Evolutionary conservation across 2,329 filamentous ascomycete species (phyloP).

Genomic region (Zymoseptoria pseudotritici): DNA sequence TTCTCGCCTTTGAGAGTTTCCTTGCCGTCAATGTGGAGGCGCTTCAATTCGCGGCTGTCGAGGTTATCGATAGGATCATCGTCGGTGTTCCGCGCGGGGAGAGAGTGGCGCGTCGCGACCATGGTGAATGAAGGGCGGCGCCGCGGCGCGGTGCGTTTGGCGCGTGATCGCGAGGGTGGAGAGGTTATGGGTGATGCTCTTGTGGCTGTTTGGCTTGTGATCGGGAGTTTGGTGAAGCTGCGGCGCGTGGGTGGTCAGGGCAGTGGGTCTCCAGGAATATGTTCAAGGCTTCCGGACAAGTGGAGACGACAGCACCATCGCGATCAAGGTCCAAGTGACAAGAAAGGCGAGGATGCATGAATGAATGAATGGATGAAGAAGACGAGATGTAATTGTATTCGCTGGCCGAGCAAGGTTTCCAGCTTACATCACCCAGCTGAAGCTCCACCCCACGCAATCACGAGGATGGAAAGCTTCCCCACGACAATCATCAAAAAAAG

Average conservation of each 20-base stretch:
- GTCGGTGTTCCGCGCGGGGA: neutral
- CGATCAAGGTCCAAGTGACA: neutral
- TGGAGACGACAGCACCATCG: neutral
- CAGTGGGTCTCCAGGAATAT: neutral
- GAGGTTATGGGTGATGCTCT: neutral
- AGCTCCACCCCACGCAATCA: neutral
- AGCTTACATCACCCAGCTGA: neutral
- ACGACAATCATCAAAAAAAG: neutral
- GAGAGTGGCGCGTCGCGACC: slow-evolving; percentile 4
- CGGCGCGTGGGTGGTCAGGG: too few species aligned
- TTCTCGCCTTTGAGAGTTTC: slow-evolving; percentile 8
- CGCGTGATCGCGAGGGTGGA: neutral
- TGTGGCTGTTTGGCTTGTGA: neutral
- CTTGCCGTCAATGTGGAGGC: slow-evolving; percentile 11
- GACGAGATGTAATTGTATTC: neutral
- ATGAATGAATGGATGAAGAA: neutral
- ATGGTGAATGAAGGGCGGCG: neutral
- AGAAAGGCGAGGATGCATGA: neutral
- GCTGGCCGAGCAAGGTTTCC: neutral
- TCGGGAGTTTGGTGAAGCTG: neutral
- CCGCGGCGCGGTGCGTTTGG: neutral
- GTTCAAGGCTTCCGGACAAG: neutral
- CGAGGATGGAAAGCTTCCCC: neutral
- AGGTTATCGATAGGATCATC: neutral
- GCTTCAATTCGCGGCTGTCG: slow-evolving; percentile 3